Evolutionary conservation across 108 stramenopile genomes (phyloP).

Genomic region (Nitzschia sp.): DNA sequence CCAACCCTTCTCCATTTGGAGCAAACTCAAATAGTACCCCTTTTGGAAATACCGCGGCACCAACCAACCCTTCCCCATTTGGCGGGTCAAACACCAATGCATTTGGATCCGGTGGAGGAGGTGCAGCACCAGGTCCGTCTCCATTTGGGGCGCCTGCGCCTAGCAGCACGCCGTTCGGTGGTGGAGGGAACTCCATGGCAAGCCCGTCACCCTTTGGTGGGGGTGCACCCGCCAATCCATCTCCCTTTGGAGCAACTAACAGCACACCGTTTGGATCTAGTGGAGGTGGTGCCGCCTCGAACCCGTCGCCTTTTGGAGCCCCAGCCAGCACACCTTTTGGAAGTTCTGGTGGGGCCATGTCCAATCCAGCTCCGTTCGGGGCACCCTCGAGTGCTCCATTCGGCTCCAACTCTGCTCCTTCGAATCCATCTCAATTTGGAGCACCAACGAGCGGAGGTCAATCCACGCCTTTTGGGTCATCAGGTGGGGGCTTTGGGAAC

Average conservation of each 20-base stretch:
- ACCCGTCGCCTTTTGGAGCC: slow-evolving; percentile 33
- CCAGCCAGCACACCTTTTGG: slow-evolving; percentile 9
- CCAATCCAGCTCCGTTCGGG: slow-evolving; percentile 9
- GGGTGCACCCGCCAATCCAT: slow-evolving; percentile 2
- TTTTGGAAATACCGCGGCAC: slow-evolving; percentile 41
- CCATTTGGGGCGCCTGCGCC: slow-evolving; percentile 30
- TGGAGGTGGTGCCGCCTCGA: slow-evolving; percentile 24
- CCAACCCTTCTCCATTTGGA: slow-evolving; percentile 1
- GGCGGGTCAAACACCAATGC: slow-evolving; percentile 5
- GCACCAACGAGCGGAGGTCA: not conserved
- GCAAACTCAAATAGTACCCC: not conserved
- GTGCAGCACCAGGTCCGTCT: slow-evolving; percentile 10
- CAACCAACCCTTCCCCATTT: slow-evolving; percentile 12
- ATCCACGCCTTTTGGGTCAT: slow-evolving; percentile 24
- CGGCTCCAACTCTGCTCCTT: slow-evolving; percentile 30
- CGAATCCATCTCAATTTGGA: slow-evolving; percentile 24
- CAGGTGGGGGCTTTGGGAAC: slow-evolving; percentile 30
- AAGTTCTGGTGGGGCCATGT: not conserved
- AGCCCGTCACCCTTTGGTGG: slow-evolving; percentile 28
- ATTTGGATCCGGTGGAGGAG: slow-evolving; percentile 1
- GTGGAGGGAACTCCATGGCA: slow-evolving; percentile 15
- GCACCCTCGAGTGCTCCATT: slow-evolving; percentile 5
- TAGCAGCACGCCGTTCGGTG: slow-evolving; percentile 9
- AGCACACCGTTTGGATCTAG: slow-evolving; percentile 21
- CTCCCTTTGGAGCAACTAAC: slow-evolving; percentile 15